These are phyloP conservation scores for Psilocybe mexicana DNA, from an alignment of 1,284 basidiomycete species.

Conservation along the genomic window DNA sequence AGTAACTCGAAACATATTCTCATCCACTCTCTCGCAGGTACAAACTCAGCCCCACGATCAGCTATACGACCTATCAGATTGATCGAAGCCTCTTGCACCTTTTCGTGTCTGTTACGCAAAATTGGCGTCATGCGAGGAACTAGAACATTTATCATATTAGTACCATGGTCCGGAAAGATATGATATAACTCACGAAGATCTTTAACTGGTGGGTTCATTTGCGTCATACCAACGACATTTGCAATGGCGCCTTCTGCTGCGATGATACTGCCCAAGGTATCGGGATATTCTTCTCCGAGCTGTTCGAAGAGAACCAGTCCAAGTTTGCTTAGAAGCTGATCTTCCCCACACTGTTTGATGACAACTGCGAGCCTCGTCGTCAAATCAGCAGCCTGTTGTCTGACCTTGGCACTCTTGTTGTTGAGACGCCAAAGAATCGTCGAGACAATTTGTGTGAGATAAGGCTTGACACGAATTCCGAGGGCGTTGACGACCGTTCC, in stretches of 20 bases:
- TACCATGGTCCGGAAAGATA: background rate
- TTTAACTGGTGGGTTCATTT: constrained; percentile 99
- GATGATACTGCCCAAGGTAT: constrained; percentile 98
- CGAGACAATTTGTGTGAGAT: constrained; percentile 98
- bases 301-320: constrained; percentile 98
- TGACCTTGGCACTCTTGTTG: constrained; percentile 99
- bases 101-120: constrained; percentile 97
- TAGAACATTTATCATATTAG: constrained; percentile 34
- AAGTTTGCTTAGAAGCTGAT: constrained; percentile 93
- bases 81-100: constrained; percentile 99
- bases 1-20: constrained; percentile 99
- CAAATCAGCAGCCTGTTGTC: constrained; percentile 97
- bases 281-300: constrained; percentile 98
- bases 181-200: constrained; percentile 76
- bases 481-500: constrained; percentile 97
- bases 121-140: constrained; percentile 99
- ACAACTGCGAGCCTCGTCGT: constrained; percentile 94
- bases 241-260: constrained; percentile 98
- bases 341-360: constrained; percentile 98
- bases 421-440: constrained; percentile 99
- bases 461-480: constrained; percentile 97
- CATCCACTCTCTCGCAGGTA: constrained; percentile 99
- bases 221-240: constrained; percentile 99
- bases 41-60: constrained; percentile 98
- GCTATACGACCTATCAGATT: constrained; percentile 99